Conservation (phyloP, 805 yeast genomes). For the Lipomyces japonicus region DNA sequence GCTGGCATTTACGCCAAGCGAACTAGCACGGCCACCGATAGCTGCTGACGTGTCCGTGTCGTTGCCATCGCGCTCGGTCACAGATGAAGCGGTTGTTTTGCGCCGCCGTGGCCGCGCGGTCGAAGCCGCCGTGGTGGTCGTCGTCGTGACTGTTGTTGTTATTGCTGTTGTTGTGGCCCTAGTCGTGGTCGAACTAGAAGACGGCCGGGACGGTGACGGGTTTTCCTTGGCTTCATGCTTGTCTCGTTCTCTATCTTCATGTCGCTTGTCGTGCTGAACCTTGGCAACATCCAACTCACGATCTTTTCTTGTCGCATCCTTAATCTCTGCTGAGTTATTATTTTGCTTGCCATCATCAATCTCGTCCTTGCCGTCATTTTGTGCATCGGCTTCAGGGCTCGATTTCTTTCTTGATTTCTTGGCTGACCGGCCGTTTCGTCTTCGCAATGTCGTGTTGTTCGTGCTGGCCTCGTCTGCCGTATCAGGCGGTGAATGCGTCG, state of each 20-base stretch:
- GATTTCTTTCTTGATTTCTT: constrained; percentile 3
- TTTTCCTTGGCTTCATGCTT: not conserved
- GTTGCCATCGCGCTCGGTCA: constrained; percentile 2
- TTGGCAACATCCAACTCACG: no score
- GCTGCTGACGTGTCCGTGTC: constrained; percentile 11
- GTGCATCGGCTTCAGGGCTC: constrained; percentile 1
- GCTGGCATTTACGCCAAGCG: constrained; percentile 16
- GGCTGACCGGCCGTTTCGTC: not conserved
- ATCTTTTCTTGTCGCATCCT: not conserved
- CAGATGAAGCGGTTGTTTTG: no score
- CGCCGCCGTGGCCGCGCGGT: not conserved
- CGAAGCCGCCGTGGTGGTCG: not conserved
- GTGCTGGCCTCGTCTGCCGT: constrained; percentile 9
- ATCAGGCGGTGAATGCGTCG: constrained; percentile 18
- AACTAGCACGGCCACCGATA: not conserved
- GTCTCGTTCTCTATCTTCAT: not conserved
- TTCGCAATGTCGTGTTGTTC: constrained; percentile 3
- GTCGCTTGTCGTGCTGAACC: not conserved
- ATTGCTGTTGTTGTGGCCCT: not conserved
- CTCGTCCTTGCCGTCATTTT: not conserved
- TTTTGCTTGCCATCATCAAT: not conserved
- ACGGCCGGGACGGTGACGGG: not conserved
- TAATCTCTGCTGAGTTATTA: not conserved
- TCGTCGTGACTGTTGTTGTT: not conserved
- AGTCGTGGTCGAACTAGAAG: not conserved